A percentile compares a stretch with the other conserved stretches of the same genome.
Evolutionary conservation across 2,329 filamentous ascomycete species (phyloP).

Genomic region (Paraconiothyrium sp.): DNA sequence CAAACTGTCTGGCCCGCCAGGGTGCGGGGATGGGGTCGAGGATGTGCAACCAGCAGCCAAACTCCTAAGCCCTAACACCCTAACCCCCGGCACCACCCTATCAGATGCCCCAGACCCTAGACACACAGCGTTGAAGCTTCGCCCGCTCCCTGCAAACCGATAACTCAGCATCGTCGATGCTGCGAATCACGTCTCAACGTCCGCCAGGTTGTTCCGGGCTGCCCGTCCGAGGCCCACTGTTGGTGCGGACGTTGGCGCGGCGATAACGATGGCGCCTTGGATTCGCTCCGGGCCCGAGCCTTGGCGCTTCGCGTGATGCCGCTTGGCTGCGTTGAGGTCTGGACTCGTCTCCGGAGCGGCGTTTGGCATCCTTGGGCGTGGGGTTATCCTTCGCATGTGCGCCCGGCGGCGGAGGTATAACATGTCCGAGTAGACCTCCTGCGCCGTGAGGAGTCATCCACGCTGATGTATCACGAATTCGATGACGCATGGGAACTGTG

Average conservation of each 20-base stretch:
- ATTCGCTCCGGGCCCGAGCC: constrained; percentile 3
- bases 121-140: neutral
- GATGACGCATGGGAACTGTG: too few species aligned
- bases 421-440: neutral
- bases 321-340: neutral
- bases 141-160: constrained; percentile 4
- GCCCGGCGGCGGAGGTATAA: constrained; percentile 1
- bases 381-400: neutral
- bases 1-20: neutral
- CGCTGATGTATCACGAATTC: too few species aligned
- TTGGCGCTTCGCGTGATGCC: neutral
- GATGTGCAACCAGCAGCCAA: neutral
- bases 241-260: constrained; percentile 12
- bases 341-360: neutral
- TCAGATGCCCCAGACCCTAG: neutral
- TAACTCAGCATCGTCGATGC: constrained; percentile 9
- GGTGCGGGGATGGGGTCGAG: neutral
- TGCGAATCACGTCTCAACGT: constrained; percentile 8
- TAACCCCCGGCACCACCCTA: neutral
- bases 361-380: neutral
- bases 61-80: constrained; percentile 10
- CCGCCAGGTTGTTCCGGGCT: neutral
- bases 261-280: constrained; percentile 13
- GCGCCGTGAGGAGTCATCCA: too few species aligned
- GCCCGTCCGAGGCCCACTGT: constrained; percentile 4